Base-by-base conservation (phyloP, 805 yeast species). In the Ogataea pini region DNA sequence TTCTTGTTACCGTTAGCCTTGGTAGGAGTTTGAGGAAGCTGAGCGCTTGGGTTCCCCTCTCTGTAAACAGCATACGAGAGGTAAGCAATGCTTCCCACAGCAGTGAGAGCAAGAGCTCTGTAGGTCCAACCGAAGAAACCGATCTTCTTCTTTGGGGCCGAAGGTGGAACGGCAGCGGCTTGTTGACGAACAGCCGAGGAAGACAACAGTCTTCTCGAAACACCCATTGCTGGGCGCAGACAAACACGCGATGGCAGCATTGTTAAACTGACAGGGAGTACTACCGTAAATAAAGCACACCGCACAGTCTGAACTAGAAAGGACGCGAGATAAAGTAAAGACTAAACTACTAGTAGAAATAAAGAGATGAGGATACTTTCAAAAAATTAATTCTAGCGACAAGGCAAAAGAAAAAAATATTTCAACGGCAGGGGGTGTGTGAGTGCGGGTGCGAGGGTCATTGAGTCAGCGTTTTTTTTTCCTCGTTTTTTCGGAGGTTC, bases 31-130 rank as follows among this genome's bases (percentile, higher is more conserved):
- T 83, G 89, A 43, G 82, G 80, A 37, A 68, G 57, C 63, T 85
- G 89, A n/a, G 73, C 68, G 25, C 72, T 69, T 4, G 90, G 90
- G 55, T 76, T 72, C 10, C 77, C 69, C 68, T 85, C 92, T 39
- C 71, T 71, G 66, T 82, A 82, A 42, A 84, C 74, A 50, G 78
- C 75, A 68, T 82, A 88, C 9, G 83, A 81, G 46, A 78, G 63
- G 58, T 84, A 80, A 10, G 79, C 86, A 4, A 78, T 64, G 9
- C 80, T 75, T 1, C 77, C 72, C 22, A 82, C 55, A 8, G 75
- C 67, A 4, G 85, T 66, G 14, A 77, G 56, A 59, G 78, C 72
- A 24, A 85, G 68, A 37, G 73, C 62, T 54, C 75, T 72, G 78
- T 84, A 77, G 9, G 74, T 56, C 44, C 68, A 64, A 40, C 64